Base-by-base conservation (phyloP, 148 eudicot species). In the Polygonum maritimum region DNA sequence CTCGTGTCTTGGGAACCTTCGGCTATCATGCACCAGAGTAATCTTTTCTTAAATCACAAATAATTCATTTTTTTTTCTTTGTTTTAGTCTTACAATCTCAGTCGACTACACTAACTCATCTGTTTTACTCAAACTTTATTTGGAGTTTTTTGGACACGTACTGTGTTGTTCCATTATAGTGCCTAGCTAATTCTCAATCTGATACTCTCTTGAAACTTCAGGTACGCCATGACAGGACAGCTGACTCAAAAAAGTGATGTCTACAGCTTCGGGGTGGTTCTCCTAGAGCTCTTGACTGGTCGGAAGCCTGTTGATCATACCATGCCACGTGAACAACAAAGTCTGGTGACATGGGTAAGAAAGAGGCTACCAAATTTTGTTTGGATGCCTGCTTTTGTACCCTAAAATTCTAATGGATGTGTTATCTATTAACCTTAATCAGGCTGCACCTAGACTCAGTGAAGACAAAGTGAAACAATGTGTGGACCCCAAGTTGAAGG, bases 381-480 rank as follows among this genome's bases (percentile, higher is more conserved):
- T 16, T 39, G 48, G 31, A 26, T 18, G 60, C 35, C 31, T 41
- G 2, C 33, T 49, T 41, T 55, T 8, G 55, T 15, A 48, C 13
- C 22, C n/a, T 55, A 5, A 22, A 52, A 13, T 75, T 18, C 9
- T 39, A 19, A 35, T 52, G 36, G 36, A 26, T 38, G 7, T 21
- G 16, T 12, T 38, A 7, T 18, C 31, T 26, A 26, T 26, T 26
- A 26, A 19, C 47, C 3, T 36, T 8, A 7, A 60, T 9, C 76
- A 83, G 90, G 89, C 89, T 2, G 86, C 91, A 47, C 91, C 91
- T 31, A 84, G 91, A 81, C 83, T 88, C 65, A 93, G 98, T 54
- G 96, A 93, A 80, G 98, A 93, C 82, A 91, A 93, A 88, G 96
- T 93, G 0, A 91, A 91, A 80, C 93, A 89, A 76, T 89, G 93